Evolutionary conservation across 2,329 filamentous ascomycete species (phyloP).

Genomic region (Fusarium sp.): DNA sequence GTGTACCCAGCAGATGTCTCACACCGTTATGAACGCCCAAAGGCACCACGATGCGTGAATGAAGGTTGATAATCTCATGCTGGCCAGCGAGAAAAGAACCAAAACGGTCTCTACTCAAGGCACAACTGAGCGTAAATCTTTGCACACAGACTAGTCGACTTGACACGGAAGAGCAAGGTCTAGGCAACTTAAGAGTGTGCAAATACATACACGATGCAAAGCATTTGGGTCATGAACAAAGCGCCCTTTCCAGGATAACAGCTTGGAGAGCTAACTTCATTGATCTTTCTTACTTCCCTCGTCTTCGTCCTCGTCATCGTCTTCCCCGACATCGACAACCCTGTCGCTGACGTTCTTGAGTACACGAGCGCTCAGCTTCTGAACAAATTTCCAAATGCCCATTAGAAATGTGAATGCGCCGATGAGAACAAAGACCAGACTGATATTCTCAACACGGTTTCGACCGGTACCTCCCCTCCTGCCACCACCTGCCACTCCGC

Average conservation of each 20-base stretch:
- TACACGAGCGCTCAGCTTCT: conserved; percentile 76
- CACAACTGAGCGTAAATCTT: conserved; percentile 70
- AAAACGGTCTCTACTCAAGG: conserved; percentile 65
- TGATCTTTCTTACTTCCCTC: conserved; percentile 51
- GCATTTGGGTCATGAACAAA: background rate
- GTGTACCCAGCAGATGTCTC: conserved; percentile 55
- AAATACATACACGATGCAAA: conserved; percentile 52
- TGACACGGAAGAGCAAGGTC: conserved; percentile 78
- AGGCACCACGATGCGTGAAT: conserved; percentile 45
- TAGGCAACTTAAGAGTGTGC: conserved; percentile 99
- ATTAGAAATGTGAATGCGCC: conserved; percentile 86
- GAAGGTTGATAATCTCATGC: conserved; percentile 51
- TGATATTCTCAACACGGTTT: conserved; percentile 82
- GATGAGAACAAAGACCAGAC: conserved; percentile 81
- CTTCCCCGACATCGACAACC: conserved; percentile 83
- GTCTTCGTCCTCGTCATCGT: conserved; percentile 68
- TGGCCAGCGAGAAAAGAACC: conserved; percentile 51
- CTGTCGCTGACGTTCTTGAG: conserved; percentile 82
- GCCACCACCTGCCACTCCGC: conserved; percentile 65
- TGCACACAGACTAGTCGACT: conserved; percentile 98
- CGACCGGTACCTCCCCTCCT: conserved; percentile 74
- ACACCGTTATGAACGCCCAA: conserved; percentile 47
- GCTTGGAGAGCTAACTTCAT: conserved; percentile 38
- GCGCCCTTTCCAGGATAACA: conserved; percentile 1
- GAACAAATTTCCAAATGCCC: conserved; percentile 85